Base-by-base conservation (phyloP, 352 stramenopile species). In the Phytophthora palmivora region DNA sequence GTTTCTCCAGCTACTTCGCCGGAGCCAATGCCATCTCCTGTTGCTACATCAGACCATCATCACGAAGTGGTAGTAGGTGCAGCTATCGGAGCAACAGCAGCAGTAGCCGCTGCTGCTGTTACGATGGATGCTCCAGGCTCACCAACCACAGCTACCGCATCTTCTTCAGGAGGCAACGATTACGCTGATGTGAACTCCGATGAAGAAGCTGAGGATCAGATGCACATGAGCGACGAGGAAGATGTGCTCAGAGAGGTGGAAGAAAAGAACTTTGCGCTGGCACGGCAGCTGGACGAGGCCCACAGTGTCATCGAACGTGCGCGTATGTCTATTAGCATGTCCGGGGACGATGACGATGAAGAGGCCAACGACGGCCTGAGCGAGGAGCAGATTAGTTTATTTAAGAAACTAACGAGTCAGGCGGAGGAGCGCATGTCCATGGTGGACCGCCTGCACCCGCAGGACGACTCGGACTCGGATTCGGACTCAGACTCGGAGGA, bases 341-440 rank as follows among this genome's bases (percentile, higher is more conserved):
- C 71, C 36, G 82, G 83, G 33, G 86, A 91, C 54, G 85, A 94
- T 21, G 72, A 72, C 38, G 84, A 92, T 10, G 87, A 95, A 4
- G 73, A 85, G 28, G 61, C 55, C 34, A 69, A 71, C 41, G 80
- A 83, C 45, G 84, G 80, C 22, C 54, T 95, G 63, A 93, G 76
- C 67, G 78, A 90, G 19, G 84, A 94, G 56, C 87, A 95, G 64
- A 93, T 95, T 84, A 93, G 78, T 84, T 88, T 95, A 86, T 95
- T 95, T 76, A 94, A 94, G 82, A 95, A 95, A 82, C 84, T 95
- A 70, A 93, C 83, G 63, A 92, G 69, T 74, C 78, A 95, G 53
- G 84, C 84, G 26, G 87, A 95, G 32, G 84, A 95, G 70, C 87
- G 87, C 45, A 79, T 85, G 83, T 95, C 87, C 59, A 92, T 89